Conservation (phyloP, 768 basidiomycete genomes). For the Melanogaster broomeanus region DNA sequence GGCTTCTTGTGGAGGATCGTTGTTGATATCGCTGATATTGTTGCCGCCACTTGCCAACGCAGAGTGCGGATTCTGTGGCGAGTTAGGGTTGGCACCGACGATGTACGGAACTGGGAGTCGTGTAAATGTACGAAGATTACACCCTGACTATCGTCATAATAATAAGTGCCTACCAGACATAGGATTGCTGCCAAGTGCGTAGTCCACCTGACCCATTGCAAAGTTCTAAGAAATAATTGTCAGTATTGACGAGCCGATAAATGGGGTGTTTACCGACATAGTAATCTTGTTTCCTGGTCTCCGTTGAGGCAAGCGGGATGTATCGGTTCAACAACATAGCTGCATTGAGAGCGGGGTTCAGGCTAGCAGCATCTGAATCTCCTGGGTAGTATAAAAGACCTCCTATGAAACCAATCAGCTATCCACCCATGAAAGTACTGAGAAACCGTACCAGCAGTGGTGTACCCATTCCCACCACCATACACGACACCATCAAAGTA, state of each 20-base stretch:
- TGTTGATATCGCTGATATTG: conserved; percentile 69
- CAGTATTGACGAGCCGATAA: background rate
- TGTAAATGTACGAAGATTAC: background rate
- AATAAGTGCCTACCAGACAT: conserved; percentile 64
- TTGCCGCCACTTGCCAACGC: conserved; percentile 86
- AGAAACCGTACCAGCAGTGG: conserved; percentile 57
- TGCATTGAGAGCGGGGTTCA: conserved; percentile 86
- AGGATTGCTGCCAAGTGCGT: conserved; percentile 84
- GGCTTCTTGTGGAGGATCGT: conserved; percentile 67
- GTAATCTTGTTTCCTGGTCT: conserved; percentile 60
- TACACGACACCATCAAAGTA: conserved; percentile 77
- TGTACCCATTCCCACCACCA: conserved; percentile 50
- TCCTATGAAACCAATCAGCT: conserved; percentile 42
- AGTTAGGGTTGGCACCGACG: conserved; percentile 88
- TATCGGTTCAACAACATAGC: conserved; percentile 84
- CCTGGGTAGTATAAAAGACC: conserved; percentile 82
- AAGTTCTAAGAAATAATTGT: conserved; percentile 49
- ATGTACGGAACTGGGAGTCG: conserved; percentile 50
- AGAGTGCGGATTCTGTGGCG: conserved; percentile 88
- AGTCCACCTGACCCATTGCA: conserved; percentile 77
- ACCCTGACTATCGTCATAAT: background rate
- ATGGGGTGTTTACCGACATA: conserved; percentile 42
- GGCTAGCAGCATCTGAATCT: conserved; percentile 75
- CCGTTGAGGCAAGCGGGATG: conserved; percentile 67
- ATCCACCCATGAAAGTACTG: background rate